Conservation (phyloP, 176 grass and related monocot species). For the Lolium rigidum region DNA sequence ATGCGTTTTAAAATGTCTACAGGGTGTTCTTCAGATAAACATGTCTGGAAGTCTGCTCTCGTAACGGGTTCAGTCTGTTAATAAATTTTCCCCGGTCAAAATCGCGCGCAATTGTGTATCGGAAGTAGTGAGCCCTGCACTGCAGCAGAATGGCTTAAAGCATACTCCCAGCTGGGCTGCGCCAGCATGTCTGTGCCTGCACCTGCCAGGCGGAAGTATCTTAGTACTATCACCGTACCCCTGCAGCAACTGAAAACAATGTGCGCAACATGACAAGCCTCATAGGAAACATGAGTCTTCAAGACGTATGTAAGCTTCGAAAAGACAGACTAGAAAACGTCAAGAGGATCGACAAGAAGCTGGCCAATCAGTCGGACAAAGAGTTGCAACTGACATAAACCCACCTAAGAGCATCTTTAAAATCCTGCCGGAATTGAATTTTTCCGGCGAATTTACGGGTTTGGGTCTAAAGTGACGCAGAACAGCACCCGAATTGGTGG, state of each 20-base stretch:
- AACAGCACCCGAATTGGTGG: too few relatives aligned
- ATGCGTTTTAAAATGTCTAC: too few relatives aligned
- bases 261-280: conserved; percentile 9
- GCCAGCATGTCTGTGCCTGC: neutral
- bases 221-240: neutral
- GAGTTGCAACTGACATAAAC: neutral
- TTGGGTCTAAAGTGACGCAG: too few relatives aligned
- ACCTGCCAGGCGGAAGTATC: neutral
- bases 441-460: too few relatives aligned
- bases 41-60: too few relatives aligned
- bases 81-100: neutral
- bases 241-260: conserved; percentile 8
- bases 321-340: neutral
- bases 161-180: neutral
- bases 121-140: neutral
- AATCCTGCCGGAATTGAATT: too few relatives aligned
- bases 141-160: neutral
- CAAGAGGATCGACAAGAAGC: neutral
- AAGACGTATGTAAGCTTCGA: neutral
- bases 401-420: too few relatives aligned
- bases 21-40: neutral
- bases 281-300: conserved; percentile 16
- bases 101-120: neutral
- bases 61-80: neutral
- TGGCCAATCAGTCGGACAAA: conserved; percentile 18